Base-by-base conservation (phyloP, 305 asterid species). In the Euphrasia arctica region DNA sequence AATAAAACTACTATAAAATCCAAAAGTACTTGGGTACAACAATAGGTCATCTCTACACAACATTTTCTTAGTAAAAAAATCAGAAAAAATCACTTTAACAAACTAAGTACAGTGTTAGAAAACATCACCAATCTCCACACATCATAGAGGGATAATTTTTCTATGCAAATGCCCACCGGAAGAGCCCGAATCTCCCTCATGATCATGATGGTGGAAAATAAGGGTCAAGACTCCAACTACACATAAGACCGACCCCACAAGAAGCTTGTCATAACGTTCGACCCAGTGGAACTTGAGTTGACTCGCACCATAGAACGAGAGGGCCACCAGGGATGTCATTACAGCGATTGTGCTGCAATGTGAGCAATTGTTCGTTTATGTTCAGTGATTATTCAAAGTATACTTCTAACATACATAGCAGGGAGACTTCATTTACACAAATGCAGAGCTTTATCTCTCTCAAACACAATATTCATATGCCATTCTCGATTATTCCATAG, bases 231-330 rank as follows among this genome's bases (percentile, higher is more conserved):
- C 64, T 58, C 99, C 96, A 5, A 90, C 99, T 59, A 93, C 66
- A 79, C 95, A 87, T 15, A 88, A 84, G 41, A 93, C 99, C 3
- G 97, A 88, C 58, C 97, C 99, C 4, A 88, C 99, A 13, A 93
- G 96, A 72, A 93, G 94, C 82, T 88, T 88, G 83, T 93, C 97
- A 1, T 93, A 86, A 50, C 95, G 94, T 70, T 93, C 96, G 66
- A 82, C 95, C 96, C 96, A 90, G 70, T 88, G 97, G 75, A 93
- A 90, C 87, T 88, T 90, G 58, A 93, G 90, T 81, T 88, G 96
- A 75, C 95, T 93, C 50, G 98, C 97, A 67, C 98, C 98, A 27
- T 93, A 93, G 80, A 84, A 90, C 18, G 97, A 93, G 68, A 93
- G 92, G 3, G 99, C 99, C 78, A 93, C 99, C 52, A 93, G 77